Evolutionary conservation across 2,329 filamentous ascomycete genomes (phyloP), one percentile per base, ranked within the genome.

Genomic region (Exserohilum rostratum): DNA sequence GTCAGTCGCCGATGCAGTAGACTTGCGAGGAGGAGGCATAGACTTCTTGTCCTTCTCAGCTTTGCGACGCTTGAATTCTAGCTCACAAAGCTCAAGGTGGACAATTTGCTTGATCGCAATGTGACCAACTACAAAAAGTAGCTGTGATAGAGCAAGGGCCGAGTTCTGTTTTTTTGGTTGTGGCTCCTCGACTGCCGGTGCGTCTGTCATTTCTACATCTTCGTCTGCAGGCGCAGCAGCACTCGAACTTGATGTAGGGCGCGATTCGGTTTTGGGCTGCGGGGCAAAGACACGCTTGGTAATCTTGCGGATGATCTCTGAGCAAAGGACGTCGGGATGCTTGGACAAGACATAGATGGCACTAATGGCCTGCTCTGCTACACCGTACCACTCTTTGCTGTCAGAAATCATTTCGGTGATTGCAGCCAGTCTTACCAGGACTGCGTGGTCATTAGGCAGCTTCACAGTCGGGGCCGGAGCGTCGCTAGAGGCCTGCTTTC

Each of bases 71-170:
- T 99, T 99, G 77, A 99, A 99, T 75, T 99, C 95, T 45, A 95
- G 86, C 72, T 99, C 95, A 73, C 93, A 96, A n/a, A 98, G 83
- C 68, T 99, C 95, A 10, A 99, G 85, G 73, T 99, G 95, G 0
- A 99, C 96, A 65, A 99, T 99, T 72, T 99, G 96, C 78, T 99
- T 99, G 72, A 99, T 95, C 12, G 95, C 95, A 43, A 98, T 90
- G 70, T 99, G 95, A 0, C 95, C 95, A 27, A 98, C 93, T 31
- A 96, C 89, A 72, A 98, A 98, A 0, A 99, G 82, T 2, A 99
- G 83, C 68, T 98, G 95, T 0, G 95, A 96, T 2, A 99, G 81
- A 0, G 86, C 87, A 42, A 92, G 83, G 1, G 91, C 87, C 4
- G 87, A 85, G 64, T 88, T 90, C 27, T 88, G 85, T 68, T 83